These are phyloP conservation scores for Dothistroma pini DNA, from an alignment of 2,329 filamentous ascomycete genomes.

Conservation along the genomic window DNA sequence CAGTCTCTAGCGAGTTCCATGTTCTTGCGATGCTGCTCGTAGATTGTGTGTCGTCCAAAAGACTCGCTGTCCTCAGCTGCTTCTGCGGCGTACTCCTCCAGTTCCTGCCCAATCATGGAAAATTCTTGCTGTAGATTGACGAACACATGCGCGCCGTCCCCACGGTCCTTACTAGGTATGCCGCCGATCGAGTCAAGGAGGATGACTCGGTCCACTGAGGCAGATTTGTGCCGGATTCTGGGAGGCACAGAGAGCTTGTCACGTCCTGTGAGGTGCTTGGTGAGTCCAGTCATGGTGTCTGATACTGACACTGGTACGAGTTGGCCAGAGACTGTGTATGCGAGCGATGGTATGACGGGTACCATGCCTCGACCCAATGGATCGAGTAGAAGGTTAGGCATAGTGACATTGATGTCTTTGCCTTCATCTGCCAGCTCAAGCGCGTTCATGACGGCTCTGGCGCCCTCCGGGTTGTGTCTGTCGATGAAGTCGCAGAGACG, in stretches of 20 bases:
- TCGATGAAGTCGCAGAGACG: conserved; percentile 74
- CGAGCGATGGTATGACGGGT: conserved; percentile 64
- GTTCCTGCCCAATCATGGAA: conserved; percentile 59
- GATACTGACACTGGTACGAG: conserved; percentile 51
- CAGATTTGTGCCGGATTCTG: not conserved
- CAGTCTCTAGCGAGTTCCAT: conserved; percentile 67
- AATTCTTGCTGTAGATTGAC: conserved; percentile 94
- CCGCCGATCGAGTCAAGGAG: conserved; percentile 83
- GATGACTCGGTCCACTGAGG: conserved; percentile 73
- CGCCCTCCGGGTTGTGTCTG: conserved; percentile 62
- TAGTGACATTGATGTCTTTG: conserved; percentile 39
- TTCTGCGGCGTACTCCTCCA: conserved; percentile 25
- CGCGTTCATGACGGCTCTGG: conserved; percentile 63
- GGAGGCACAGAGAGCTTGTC: conserved; percentile 16
- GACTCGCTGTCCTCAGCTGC: conserved; percentile 19
- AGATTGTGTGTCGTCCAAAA: conserved; percentile 16
- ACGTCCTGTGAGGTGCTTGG: conserved; percentile 69
- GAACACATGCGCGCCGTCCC: conserved; percentile 70
- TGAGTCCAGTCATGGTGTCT: conserved; percentile 72
- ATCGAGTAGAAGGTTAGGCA: conserved; percentile 55
- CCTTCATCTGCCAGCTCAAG: conserved; percentile 35
- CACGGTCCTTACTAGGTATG: conserved; percentile 63
- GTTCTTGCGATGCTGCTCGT: conserved; percentile 61
- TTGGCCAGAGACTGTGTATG: conserved; percentile 53
- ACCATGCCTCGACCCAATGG: conserved; percentile 66